Evolutionary conservation across 805 yeast genomes (phyloP).

Genomic region (Spathaspora boniae): DNA sequence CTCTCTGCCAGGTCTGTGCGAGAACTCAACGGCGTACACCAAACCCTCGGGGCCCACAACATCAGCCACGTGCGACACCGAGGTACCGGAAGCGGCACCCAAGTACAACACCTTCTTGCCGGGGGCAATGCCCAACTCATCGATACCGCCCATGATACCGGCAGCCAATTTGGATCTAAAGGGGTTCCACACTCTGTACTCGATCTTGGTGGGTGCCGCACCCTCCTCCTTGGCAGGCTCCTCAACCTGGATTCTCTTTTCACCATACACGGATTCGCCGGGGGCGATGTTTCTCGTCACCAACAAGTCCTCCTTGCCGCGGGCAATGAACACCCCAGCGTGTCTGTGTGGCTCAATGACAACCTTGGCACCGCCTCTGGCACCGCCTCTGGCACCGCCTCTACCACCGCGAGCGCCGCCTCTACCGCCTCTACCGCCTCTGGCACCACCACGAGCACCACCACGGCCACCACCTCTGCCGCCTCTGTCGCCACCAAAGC

Average conservation of each 20-base stretch:
- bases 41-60: constrained; percentile 99
- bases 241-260: constrained; percentile 91
- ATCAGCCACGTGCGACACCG: constrained; percentile 97
- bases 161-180: constrained; percentile 99
- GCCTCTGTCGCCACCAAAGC: constrained; percentile 57
- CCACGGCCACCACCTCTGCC: constrained; percentile 56
- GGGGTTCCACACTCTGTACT: constrained; percentile 99
- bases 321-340: constrained; percentile 97
- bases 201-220: constrained; percentile 88
- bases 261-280: constrained; percentile 98
- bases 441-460: constrained; percentile 27
- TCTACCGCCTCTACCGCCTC: constrained; percentile 39
- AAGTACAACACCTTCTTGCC: constrained; percentile 95
- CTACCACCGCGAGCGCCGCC: constrained; percentile 56
- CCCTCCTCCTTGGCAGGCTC: constrained; percentile 88
- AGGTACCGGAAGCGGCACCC: constrained; percentile 99
- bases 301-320: constrained; percentile 98
- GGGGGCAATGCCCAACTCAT: constrained; percentile 94
- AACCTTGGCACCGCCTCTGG: constrained; percentile 90
- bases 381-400: constrained; percentile 79
- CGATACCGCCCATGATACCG: constrained; percentile 99
- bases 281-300: constrained; percentile 97
- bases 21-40: constrained; percentile 98
- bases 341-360: constrained; percentile 98
- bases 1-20: constrained; percentile 99